phyloP scores from a whole-genome alignment of 768 basidiomycete genomes.

The Filobasidium floriforme region DNA sequence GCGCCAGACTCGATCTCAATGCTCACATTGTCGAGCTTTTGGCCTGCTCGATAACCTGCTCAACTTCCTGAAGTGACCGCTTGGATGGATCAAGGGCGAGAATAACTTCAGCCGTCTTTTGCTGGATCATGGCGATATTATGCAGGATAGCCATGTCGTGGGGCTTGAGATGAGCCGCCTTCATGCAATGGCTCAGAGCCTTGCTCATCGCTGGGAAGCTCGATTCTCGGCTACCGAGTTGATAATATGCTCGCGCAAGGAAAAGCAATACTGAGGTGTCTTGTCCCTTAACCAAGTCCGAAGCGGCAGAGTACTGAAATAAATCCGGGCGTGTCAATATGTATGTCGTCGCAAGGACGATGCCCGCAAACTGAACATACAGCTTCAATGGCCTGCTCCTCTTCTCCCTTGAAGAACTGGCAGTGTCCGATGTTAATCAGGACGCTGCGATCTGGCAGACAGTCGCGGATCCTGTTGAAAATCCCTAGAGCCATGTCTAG shows the following conservation, averaged over 20 bases:
- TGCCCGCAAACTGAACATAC: slow-evolving; percentile 49
- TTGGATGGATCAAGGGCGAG: slow-evolving; percentile 65
- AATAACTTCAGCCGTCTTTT: slow-evolving; percentile 87
- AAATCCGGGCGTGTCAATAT: slow-evolving; percentile 3
- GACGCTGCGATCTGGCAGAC: slow-evolving; percentile 70
- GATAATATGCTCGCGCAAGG: slow-evolving; percentile 86
- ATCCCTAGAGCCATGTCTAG: slow-evolving; percentile 80
- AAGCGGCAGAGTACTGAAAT: slow-evolving; percentile 81
- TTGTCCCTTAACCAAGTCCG: slow-evolving; percentile 64
- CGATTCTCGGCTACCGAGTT: slow-evolving; percentile 84
- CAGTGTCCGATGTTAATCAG: slow-evolving; percentile 97
- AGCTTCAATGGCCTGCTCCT: slow-evolving; percentile 89
- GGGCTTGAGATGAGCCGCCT: slow-evolving; percentile 80
- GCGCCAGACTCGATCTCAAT: too few species aligned
- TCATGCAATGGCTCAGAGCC: slow-evolving; percentile 53
- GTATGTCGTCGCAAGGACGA: neutral
- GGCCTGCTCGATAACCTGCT: slow-evolving; percentile 69
- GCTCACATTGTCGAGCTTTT: slow-evolving; percentile 75
- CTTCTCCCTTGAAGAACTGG: slow-evolving; percentile 85
- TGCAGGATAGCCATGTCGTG: slow-evolving; percentile 83
- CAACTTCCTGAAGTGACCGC: slow-evolving; percentile 71
- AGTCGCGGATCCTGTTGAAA: slow-evolving; percentile 85
- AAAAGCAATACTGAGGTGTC: slow-evolving; percentile 72
- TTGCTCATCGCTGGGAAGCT: slow-evolving; percentile 71
- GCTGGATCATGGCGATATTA: slow-evolving; percentile 97